Evolutionary conservation across 768 basidiomycete species (phyloP).

Genomic region (Hydnomerulius pinastri): DNA sequence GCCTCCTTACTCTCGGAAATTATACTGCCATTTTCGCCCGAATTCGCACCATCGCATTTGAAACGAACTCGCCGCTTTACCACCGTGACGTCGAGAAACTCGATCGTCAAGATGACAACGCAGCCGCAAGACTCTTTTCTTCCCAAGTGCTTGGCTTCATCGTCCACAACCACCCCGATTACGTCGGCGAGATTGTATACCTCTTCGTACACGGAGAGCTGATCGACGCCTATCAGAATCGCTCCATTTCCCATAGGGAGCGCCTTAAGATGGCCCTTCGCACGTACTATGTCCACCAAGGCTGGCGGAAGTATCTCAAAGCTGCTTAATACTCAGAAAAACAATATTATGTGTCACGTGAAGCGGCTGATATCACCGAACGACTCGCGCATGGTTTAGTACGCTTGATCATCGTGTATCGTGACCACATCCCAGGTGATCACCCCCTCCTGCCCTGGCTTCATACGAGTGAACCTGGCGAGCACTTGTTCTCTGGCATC

Average conservation of each 20-base stretch:
- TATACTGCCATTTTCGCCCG: not conserved
- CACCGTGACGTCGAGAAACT: slow-evolving; percentile 36
- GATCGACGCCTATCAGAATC: slow-evolving; percentile 41
- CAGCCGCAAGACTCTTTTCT: slow-evolving; percentile 42
- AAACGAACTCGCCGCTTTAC: slow-evolving; percentile 17
- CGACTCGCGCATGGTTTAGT: not conserved
- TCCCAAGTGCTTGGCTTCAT: slow-evolving; percentile 30
- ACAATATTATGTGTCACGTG: not conserved
- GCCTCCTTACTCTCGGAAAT: slow-evolving; percentile 26
- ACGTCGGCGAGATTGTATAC: slow-evolving; percentile 32
- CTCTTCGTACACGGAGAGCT: slow-evolving; percentile 42
- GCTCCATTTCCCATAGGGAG: slow-evolving; percentile 23
- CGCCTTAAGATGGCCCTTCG: slow-evolving; percentile 34
- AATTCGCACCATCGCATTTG: not conserved
- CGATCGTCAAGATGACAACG: slow-evolving; percentile 47
- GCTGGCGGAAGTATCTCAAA: slow-evolving; percentile 27
- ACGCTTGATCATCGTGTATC: not conserved
- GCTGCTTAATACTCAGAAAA: not conserved
- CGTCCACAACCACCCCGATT: slow-evolving; percentile 25
- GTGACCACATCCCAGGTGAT: not conserved
- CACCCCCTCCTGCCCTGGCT: slow-evolving; percentile 28
- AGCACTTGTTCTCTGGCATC: slow-evolving; percentile 23
- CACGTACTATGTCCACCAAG: slow-evolving; percentile 31
- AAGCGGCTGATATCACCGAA: slow-evolving; percentile 1
- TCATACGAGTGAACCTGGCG: slow-evolving; percentile 21